These are phyloP conservation scores for Sambucus nigra DNA, from an alignment of 129 eudicot species.

Conservation along the genomic window DNA sequence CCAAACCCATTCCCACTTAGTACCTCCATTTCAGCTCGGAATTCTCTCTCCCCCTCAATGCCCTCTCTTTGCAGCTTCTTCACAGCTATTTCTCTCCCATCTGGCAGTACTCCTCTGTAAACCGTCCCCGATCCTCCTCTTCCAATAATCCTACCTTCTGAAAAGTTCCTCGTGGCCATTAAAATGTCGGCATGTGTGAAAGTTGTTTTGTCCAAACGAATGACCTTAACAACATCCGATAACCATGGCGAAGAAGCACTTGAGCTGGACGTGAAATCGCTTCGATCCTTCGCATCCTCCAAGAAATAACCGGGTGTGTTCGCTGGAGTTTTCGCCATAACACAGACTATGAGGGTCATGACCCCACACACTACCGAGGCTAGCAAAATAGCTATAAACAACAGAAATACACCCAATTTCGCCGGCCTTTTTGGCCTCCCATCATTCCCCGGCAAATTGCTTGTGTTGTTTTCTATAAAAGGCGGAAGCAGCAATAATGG, in stretches of 20 bases:
- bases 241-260: conserved; percentile 60
- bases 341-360: conserved; percentile 37
- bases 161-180: conserved; percentile 63
- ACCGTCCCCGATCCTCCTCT: conserved; percentile 91
- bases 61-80: conserved; percentile 86
- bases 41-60: conserved; percentile 78
- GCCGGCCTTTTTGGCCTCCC: conserved; percentile 3
- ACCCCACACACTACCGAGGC: conserved; percentile 47
- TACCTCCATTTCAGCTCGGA: conserved; percentile 94
- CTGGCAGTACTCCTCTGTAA: conserved; percentile 68
- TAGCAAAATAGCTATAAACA: conserved; percentile 33
- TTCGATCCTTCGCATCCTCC: conserved; percentile 21
- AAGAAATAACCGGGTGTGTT: conserved; percentile 22
- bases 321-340: conserved; percentile 27
- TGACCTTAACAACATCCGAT: conserved; percentile 53
- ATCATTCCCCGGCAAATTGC: conserved; percentile 9
- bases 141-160: conserved; percentile 68
- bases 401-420: conserved; percentile 31
- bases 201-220: conserved; percentile 69
- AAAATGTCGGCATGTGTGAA: conserved; percentile 86
- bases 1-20: conserved; percentile 61
- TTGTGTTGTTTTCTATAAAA: conserved; percentile 39
- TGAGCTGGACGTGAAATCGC: conserved; percentile 20
- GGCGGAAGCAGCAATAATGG: conserved; percentile 61
- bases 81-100: conserved; percentile 79